phyloP scores from a whole-genome alignment of 257 asterid genomes.

The Ilex aquifolium region DNA sequence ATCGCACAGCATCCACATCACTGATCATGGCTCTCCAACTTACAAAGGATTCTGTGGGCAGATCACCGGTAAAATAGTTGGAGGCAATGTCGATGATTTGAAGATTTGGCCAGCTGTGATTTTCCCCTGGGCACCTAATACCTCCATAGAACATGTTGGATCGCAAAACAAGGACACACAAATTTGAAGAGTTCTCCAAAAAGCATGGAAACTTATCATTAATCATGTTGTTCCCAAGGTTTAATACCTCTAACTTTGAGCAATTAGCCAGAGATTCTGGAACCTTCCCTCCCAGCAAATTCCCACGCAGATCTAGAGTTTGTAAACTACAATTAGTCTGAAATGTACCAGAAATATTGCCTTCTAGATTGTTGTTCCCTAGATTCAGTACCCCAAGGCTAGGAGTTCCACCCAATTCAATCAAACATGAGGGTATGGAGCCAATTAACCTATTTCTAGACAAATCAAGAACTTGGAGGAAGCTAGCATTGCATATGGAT shows the following conservation, averaged over 20 bases:
- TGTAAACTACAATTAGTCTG: slow-evolving; percentile 13
- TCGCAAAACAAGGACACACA: slow-evolving; percentile 17
- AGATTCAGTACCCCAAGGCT: slow-evolving; percentile 26
- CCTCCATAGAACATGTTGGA: slow-evolving; percentile 23
- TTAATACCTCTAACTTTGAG: slow-evolving; percentile 29
- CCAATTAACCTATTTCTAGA: slow-evolving; percentile 36
- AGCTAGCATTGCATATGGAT: slow-evolving; percentile 27
- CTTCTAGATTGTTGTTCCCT: slow-evolving; percentile 24
- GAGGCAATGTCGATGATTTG: slow-evolving; percentile 33
- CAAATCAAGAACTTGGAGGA: slow-evolving; percentile 40
- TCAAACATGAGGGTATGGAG: slow-evolving; percentile 29
- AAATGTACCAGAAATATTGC: slow-evolving; percentile 33
- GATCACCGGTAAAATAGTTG: slow-evolving; percentile 24
- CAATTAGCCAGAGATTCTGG: slow-evolving; percentile 40
- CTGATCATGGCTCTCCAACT: slow-evolving; percentile 25
- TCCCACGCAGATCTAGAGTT: slow-evolving; percentile 37
- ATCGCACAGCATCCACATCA: slow-evolving; percentile 1
- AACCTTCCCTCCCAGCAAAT: slow-evolving; percentile 27
- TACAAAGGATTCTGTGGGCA: slow-evolving; percentile 8
- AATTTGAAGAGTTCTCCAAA: slow-evolving; percentile 1
- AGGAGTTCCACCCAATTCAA: neutral
- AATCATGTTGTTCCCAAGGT: slow-evolving; percentile 34
- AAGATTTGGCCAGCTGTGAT: slow-evolving; percentile 18
- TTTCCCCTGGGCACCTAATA: slow-evolving; percentile 13
- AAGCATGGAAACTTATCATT: slow-evolving; percentile 35